These are phyloP conservation scores for Eucommia ulmoides DNA, from an alignment of 257 asterid genomes.

Conservation along the genomic window DNA sequence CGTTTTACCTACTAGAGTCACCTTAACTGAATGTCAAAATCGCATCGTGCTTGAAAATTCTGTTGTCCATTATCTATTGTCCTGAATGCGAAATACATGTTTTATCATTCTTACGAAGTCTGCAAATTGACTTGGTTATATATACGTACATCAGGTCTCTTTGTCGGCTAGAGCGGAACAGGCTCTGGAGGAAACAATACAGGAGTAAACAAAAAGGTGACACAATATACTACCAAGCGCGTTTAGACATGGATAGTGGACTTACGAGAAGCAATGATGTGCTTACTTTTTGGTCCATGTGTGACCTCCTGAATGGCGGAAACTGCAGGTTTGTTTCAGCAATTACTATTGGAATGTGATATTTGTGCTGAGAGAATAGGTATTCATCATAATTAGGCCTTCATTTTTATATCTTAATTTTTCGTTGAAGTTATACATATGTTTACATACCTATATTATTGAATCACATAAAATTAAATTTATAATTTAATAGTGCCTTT, in stretches of 20 bases:
- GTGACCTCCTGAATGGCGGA: constrained; percentile 90
- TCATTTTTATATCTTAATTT: no score
- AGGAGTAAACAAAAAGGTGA: neutral
- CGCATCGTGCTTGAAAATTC: no score
- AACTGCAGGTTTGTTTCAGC: constrained; percentile 71
- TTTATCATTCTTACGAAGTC: no score
- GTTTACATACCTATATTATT: neutral
- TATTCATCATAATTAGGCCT: neutral
- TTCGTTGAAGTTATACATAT: neutral
- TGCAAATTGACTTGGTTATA: no score
- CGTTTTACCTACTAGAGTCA: no score
- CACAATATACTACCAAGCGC: neutral
- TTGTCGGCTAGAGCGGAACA: neutral
- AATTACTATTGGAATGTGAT: neutral
- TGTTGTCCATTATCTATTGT: no score
- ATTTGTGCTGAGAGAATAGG: neutral
- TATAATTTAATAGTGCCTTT: neutral
- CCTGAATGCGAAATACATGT: no score
- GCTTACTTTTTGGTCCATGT: constrained; percentile 91
- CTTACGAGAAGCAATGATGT: neutral
- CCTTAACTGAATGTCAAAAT: no score
- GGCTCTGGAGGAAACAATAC: neutral
- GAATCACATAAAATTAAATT: neutral
- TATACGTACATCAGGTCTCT: neutral
- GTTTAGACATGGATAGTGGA: neutral